A percentile compares a stretch with the other conserved stretches of the same genome.
phyloP scores from a whole-genome alignment of 352 stramenopile genomes.

The Pythium rishiriense region DNA sequence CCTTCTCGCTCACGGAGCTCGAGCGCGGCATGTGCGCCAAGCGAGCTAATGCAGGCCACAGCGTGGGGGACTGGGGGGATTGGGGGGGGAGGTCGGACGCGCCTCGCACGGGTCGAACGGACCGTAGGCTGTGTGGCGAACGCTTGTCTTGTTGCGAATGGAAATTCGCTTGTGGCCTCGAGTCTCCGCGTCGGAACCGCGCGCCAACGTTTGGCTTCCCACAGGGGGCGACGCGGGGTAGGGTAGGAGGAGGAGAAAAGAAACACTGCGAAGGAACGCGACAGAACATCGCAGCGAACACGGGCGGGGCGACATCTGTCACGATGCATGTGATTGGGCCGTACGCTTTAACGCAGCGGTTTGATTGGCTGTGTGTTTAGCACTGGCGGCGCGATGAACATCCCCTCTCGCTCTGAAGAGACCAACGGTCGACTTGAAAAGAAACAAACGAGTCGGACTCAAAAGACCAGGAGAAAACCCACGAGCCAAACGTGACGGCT shows the following conservation, averaged over 20 bases:
- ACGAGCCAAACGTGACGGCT: not conserved
- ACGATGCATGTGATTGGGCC: constrained; percentile 8
- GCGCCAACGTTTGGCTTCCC: not conserved
- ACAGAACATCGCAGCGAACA: constrained; percentile 29
- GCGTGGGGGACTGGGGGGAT: not conserved
- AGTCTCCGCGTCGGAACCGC: too few relatives aligned
- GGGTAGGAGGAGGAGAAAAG: constrained; percentile 20
- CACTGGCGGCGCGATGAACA: not conserved
- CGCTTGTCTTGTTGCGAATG: constrained; percentile 15
- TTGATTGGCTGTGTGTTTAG: constrained; percentile 6
- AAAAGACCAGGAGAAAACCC: not conserved
- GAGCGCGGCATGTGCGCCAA: constrained; percentile 29
- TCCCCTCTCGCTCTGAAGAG: constrained; percentile 8
- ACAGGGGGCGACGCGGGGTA: not conserved
- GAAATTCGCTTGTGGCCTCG: constrained; percentile 16
- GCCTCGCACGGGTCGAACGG: not conserved
- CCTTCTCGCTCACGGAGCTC: constrained; percentile 42
- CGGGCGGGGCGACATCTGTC: constrained; percentile 21
- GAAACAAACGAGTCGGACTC: constrained; percentile 16
- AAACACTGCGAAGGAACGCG: constrained; percentile 26
- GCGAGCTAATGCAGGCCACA: not conserved
- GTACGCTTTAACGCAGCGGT: not conserved
- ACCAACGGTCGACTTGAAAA: constrained; percentile 4
- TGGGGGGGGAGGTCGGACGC: not conserved
- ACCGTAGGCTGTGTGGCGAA: constrained; percentile 5